Base-by-base conservation (phyloP, 345 rosid genomes). In the Ceriops decandra region DNA sequence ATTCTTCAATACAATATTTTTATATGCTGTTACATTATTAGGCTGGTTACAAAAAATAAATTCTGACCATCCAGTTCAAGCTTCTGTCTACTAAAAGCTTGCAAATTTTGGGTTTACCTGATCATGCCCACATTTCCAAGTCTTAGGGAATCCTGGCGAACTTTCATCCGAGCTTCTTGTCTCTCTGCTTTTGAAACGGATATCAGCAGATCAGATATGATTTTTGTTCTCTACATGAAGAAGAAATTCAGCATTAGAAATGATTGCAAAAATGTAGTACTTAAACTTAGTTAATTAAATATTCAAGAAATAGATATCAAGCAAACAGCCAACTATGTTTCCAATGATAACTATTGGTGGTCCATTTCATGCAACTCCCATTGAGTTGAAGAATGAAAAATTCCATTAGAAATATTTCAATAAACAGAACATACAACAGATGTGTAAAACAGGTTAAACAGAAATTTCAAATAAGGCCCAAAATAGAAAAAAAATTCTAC, bases 101-200 rank as follows among this genome's bases (percentile, higher is more conserved):
- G 16, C 5, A 42, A 42, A 42, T 47, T 35, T 60, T 27, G 57
- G 72, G 72, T 42, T 54, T 80, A 95, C 99, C 99, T 95, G 76
- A 92, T 90, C 60, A 92, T 90, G 53, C 98, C 99, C 70, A 95
- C 96, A 80, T 85, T 95, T 77, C 99, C 99, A 57, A 95, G 88
- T 74, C 99, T 90, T 80, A 95, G 72, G 54, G 99, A 95, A 77
- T 92, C 98, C 74, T 95, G 97, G 67, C 92, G 90, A 63, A 95
- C 91, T 86, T 92, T 95, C 80, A 90, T 74, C 80, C 99, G 84
- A 71, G 99, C 97, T 87, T 92, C 99, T 71, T 88, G 96, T 79
- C 99, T 84, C 87, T 95, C 95, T 58, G 96, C 88, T 81, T 92
- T 95, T 61, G 99, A 95, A 72, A 92, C 92, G 27, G 99, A 87